Base-by-base conservation (phyloP, 768 basidiomycete species). In the Suillus subalutaceus region DNA sequence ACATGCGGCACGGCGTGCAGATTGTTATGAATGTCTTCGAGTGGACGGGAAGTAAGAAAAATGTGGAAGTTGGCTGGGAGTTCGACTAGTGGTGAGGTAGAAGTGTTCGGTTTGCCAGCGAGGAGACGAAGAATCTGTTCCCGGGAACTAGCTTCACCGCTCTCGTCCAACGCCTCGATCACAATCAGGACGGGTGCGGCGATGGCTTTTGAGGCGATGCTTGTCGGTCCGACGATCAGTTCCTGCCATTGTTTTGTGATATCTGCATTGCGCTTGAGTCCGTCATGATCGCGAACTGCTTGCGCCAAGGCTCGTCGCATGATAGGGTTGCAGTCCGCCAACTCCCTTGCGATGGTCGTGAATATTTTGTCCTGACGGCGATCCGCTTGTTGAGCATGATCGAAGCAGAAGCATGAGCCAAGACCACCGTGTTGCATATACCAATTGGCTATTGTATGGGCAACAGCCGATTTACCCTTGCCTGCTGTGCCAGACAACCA, bases 141-240 rank as follows among this genome's bases (percentile, higher is more conserved):
- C 15, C 67, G 68, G 41, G 58, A 37, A 2, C 13, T n/a, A 4
- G 50, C 55, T 7, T 68, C 55, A 13, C 65, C 63, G 32, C 67
- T 70, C 53, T 68, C 71, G 41, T 72, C 70, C 35, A 74, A 52
- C 2, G 64, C 75, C 46, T 77, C 75, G 20, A 75, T 71, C 37
- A 77, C 64, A 18, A 74, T 63, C 9, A 74, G 41, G 26, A 73
- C 67, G 26, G 71, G 76, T 12, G 69, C 67, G 44, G 66, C 16
- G 32, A 72, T 60, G 15, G 53, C 59, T 41, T 15, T 26, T 6
- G 23, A 52, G 23, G 43, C 63, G 6, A 30, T 55, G 13, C 23
- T 9, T 12, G 62, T 63, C 0, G 73, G 71, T 41, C 57, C 50
- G 32, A 73, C 23, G 30, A 74, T 65, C 6, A 73, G 59, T 8